A percentile compares a stretch with the other conserved stretches of the same genome.
Conservation (phyloP, 495 filamentous ascomycete genomes). For the Aspergillus sclerotioniger region DNA sequence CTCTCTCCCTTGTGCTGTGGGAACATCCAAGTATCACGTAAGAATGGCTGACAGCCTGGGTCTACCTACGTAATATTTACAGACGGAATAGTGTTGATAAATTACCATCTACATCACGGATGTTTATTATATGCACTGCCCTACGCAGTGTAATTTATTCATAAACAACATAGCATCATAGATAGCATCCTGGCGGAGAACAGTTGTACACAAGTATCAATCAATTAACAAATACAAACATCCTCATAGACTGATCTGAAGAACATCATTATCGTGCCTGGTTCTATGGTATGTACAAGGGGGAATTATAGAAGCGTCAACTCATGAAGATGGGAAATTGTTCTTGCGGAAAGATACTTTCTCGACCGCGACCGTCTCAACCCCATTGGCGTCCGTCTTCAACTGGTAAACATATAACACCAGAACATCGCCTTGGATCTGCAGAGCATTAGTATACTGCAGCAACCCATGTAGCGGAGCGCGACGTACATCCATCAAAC, state of each 20-base stretch:
- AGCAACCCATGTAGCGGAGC: neutral
- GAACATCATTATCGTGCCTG: constrained; percentile 23
- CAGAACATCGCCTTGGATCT: constrained; percentile 97
- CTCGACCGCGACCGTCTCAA: constrained; percentile 91
- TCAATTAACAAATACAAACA: neutral
- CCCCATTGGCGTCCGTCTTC: constrained; percentile 81
- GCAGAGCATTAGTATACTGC: constrained; percentile 3
- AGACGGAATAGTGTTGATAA: too few relatives aligned
- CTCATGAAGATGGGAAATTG: constrained; percentile 34
- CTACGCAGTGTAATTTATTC: too few relatives aligned
- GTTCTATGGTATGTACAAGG: constrained; percentile 36
- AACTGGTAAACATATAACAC: constrained; percentile 98
- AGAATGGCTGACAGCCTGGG: too few relatives aligned
- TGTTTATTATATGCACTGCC: too few relatives aligned
- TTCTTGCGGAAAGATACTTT: constrained; percentile 98
- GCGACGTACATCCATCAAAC: constrained; percentile 92
- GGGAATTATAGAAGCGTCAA: constrained; percentile 15
- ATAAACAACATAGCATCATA: neutral
- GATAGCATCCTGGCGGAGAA: constrained; percentile 1
- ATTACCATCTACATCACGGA: too few relatives aligned
- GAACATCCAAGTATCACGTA: too few relatives aligned
- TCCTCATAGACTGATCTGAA: neutral
- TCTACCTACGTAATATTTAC: too few relatives aligned
- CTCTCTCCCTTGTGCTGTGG: too few relatives aligned
- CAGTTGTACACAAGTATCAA: neutral